A percentile compares a stretch with the other conserved stretches of the same genome.
Conservation (phyloP, 208 protist species). For the Naegleria lovaniensis region DNA sequence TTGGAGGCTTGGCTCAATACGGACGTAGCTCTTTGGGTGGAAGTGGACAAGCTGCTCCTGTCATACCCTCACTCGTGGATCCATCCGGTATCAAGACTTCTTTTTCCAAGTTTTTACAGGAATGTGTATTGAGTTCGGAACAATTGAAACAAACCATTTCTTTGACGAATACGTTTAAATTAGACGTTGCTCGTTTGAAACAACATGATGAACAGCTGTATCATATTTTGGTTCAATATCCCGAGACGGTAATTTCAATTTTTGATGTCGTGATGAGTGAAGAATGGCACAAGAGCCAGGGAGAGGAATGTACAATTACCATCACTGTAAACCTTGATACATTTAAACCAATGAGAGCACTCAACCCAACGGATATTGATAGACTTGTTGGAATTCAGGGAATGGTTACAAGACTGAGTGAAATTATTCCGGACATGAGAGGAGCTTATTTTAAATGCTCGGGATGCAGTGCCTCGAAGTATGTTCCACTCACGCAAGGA, state of each 20-base stretch:
- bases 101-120: not conserved
- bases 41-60: not conserved
- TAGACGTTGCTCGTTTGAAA: not conserved
- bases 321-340: not conserved
- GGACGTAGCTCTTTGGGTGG: not conserved
- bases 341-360: constrained; percentile 17
- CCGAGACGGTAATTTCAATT: not conserved
- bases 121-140: not conserved
- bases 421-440: constrained; percentile 79
- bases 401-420: constrained; percentile 80
- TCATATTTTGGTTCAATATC: not conserved
- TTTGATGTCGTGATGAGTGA: not conserved
- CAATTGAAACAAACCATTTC: not conserved
- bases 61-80: not conserved
- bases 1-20: too few relatives aligned
- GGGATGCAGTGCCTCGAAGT: constrained; percentile 72
- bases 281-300: not conserved
- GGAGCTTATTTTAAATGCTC: constrained; percentile 90
- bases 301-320: not conserved
- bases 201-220: not conserved
- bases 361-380: constrained; percentile 47
- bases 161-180: not conserved
- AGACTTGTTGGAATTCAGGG: constrained; percentile 70
- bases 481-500: constrained; percentile 70
- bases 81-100: not conserved